A percentile compares a stretch with the other conserved stretches of the same genome.
phyloP scores from a whole-genome alignment of 2,329 filamentous ascomycete species.

The Xylariales sp. region DNA sequence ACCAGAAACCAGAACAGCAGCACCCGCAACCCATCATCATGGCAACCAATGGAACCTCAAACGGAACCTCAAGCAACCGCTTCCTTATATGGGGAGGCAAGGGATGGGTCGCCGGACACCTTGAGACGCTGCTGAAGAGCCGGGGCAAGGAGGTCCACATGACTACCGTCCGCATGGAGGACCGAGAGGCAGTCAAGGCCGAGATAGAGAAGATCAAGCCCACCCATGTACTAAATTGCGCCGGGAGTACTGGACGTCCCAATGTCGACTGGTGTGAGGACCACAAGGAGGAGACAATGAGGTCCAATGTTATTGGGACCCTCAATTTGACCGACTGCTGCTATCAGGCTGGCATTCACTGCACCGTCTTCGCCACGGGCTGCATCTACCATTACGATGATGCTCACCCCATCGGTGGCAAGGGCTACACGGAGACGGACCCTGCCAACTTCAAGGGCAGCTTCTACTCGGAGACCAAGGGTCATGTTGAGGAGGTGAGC shows the following conservation, averaged over 20 bases:
- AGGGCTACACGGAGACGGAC: conserved; percentile 58
- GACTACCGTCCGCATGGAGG: conserved; percentile 62
- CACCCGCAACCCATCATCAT: conserved; percentile 15
- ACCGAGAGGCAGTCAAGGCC: conserved; percentile 50
- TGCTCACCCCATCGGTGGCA: conserved; percentile 53
- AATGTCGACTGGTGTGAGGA: conserved; percentile 71
- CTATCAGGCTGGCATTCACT: conserved; percentile 53
- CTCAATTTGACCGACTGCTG: conserved; percentile 60
- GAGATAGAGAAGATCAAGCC: conserved; percentile 56
- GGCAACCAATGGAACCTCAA: conserved; percentile 24
- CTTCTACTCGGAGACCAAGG: conserved; percentile 66
- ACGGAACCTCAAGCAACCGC: too few relatives aligned
- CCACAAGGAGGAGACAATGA: conserved; percentile 62
- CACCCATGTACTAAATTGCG: conserved; percentile 63
- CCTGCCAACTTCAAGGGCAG: conserved; percentile 60
- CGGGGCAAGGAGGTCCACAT: conserved; percentile 57
- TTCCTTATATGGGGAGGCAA: conserved; percentile 63
- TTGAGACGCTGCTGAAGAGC: conserved; percentile 51
- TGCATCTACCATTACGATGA: conserved; percentile 65
- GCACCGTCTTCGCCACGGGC: conserved; percentile 63
- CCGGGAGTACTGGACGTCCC: conserved; percentile 61
- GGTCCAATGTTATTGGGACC: conserved; percentile 63
- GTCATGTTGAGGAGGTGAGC: conserved; percentile 57
- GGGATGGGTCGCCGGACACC: conserved; percentile 59
- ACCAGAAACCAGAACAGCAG: too few relatives aligned